These are phyloP conservation scores for Phytomonas sp. DNA, from an alignment of 208 protist species.

Conservation along the genomic window DNA sequence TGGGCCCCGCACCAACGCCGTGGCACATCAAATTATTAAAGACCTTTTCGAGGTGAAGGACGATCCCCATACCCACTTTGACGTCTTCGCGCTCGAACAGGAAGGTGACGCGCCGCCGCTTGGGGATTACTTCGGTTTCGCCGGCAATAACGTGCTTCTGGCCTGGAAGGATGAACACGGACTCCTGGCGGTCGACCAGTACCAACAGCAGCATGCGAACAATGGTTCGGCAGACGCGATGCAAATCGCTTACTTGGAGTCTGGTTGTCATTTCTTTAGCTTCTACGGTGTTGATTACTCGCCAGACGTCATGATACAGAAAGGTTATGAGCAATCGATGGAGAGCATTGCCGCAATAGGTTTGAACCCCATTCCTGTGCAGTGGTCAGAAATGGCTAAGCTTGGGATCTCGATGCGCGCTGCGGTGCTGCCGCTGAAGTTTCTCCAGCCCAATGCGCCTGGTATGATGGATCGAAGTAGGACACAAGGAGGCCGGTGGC, in stretches of 20 bases:
- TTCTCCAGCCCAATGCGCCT: constrained; percentile 49
- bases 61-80: constrained; percentile 21
- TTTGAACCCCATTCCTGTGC: constrained; percentile 84
- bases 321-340: constrained; percentile 86
- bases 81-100: constrained; percentile 85
- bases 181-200: constrained; percentile 85
- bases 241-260: constrained; percentile 80
- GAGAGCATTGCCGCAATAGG: constrained; percentile 79
- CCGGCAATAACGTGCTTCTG: constrained; percentile 78
- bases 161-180: constrained; percentile 91
- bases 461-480: constrained; percentile 49
- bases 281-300: constrained; percentile 82
- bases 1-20: constrained; percentile 80
- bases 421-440: constrained; percentile 78
- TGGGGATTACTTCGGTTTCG: constrained; percentile 90
- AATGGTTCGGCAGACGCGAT: constrained; percentile 5
- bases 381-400: constrained; percentile 92
- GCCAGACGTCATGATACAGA: constrained; percentile 83
- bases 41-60: constrained; percentile 61
- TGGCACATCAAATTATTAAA: constrained; percentile 64
- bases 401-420: constrained; percentile 86
- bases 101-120: constrained; percentile 86
- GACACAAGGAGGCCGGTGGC: constrained; percentile 47
- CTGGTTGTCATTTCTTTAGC: constrained; percentile 87
- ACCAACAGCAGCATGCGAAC: constrained; percentile 49